Percentiles rank a stretch among this genome's conserved stretches.
These are phyloP conservation scores for Mucor irregularis DNA, from an alignment of 371 early-diverging fungal genomes.

Conservation along the genomic window DNA sequence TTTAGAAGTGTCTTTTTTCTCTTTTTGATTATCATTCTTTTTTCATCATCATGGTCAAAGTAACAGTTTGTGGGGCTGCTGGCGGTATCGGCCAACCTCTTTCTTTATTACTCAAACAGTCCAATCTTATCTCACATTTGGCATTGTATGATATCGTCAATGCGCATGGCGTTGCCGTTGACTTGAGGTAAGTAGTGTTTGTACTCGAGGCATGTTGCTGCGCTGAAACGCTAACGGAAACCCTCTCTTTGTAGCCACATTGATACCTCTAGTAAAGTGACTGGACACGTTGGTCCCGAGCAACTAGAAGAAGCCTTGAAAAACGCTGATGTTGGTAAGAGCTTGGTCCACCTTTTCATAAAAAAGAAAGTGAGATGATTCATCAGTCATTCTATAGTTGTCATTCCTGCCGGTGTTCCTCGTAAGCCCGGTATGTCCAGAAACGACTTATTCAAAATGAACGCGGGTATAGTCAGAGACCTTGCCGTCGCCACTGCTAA, in stretches of 20 bases:
- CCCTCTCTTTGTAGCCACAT: conserved; percentile 49
- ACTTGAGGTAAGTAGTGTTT: conserved; percentile 42
- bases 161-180: conserved; percentile 73
- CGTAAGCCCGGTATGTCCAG: conserved; percentile 93
- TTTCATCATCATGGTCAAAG: conserved; percentile 58
- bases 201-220: too few species aligned
- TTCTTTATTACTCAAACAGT: conserved; percentile 79
- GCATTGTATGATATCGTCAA: conserved; percentile 76
- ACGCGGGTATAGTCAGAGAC: conserved; percentile 84
- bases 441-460: conserved; percentile 87
- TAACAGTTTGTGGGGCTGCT: conserved; percentile 78
- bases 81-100: conserved; percentile 93
- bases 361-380: neutral
- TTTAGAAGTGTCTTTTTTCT: neutral
- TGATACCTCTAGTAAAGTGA: conserved; percentile 65
- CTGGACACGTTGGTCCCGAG: conserved; percentile 36
- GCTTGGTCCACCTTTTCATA: neutral
- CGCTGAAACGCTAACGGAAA: neutral
- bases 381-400: conserved; percentile 52
- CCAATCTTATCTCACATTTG: conserved; percentile 60
- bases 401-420: conserved; percentile 95
- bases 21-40: conserved; percentile 6
- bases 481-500: conserved; percentile 79
- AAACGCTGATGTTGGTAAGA: conserved; percentile 39
- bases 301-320: conserved; percentile 43